These are phyloP conservation scores for Macrocystidia cucumis DNA, from an alignment of 1,284 basidiomycete genomes.

Conservation along the genomic window DNA sequence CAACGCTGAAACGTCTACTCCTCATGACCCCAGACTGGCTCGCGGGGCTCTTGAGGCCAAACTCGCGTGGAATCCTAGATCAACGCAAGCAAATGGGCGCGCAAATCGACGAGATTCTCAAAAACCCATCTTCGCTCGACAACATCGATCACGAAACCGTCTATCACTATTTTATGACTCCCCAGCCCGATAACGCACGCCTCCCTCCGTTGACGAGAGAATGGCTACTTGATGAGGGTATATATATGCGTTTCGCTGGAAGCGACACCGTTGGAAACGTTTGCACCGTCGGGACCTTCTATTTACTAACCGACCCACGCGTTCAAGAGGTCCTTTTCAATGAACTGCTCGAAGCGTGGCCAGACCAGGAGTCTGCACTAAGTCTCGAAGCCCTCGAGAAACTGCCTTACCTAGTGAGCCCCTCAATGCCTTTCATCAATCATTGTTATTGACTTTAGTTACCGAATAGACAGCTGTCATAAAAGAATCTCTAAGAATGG, in stretches of 20 bases:
- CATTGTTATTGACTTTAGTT: no score
- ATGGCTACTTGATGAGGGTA: slow-evolving; percentile 28
- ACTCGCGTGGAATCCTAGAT: slow-evolving; percentile 3
- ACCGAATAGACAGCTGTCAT: slow-evolving; percentile 21
- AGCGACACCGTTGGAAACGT: slow-evolving; percentile 31
- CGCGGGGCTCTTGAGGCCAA: slow-evolving; percentile 8
- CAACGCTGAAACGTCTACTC: slow-evolving; percentile 13
- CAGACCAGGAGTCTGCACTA: slow-evolving; percentile 12
- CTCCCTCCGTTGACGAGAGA: slow-evolving; percentile 18
- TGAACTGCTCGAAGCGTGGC: slow-evolving; percentile 18
- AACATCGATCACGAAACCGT: slow-evolving; percentile 17
- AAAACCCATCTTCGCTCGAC: slow-evolving; percentile 15
- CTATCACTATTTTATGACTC: slow-evolving; percentile 27
- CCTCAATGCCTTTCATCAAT: neutral
- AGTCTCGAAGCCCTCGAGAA: slow-evolving; percentile 18
- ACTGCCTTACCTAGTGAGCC: slow-evolving; percentile 20
- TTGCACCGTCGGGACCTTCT: slow-evolving; percentile 24
- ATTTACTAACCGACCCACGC: slow-evolving; percentile 15
- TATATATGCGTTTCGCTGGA: slow-evolving; percentile 26
- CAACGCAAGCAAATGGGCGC: slow-evolving; percentile 9
- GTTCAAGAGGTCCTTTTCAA: slow-evolving; percentile 10
- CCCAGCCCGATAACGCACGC: slow-evolving; percentile 18
- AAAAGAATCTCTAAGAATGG: slow-evolving; percentile 30
- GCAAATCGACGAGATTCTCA: slow-evolving; percentile 15
- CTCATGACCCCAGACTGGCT: slow-evolving; percentile 12